phyloP scores from a whole-genome alignment of 352 stramenopile genomes.

The Albugo candida region DNA sequence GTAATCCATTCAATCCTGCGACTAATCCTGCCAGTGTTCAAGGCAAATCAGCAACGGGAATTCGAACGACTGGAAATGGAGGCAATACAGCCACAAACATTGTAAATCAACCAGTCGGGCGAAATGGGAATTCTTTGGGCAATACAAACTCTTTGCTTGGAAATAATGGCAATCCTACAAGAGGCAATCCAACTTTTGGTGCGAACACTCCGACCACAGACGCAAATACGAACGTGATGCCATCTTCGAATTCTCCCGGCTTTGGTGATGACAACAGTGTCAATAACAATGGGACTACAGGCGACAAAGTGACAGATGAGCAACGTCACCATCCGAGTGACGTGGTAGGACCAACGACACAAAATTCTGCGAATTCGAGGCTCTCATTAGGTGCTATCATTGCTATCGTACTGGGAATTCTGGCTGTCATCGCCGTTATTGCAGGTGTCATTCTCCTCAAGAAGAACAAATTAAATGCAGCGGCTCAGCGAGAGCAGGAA shows the following conservation, averaged over 20 bases:
- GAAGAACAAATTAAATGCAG: constrained; percentile 18
- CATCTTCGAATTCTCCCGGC: background rate
- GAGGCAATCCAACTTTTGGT: background rate
- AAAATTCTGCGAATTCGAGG: background rate
- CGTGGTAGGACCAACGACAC: background rate
- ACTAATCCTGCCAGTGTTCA: too few species aligned
- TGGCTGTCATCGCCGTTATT: constrained; percentile 49
- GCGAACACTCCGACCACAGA: background rate
- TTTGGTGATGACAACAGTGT: background rate
- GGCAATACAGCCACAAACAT: constrained; percentile 4
- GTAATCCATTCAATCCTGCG: too few species aligned
- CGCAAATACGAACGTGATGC: background rate
- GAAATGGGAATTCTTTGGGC: constrained; percentile 3
- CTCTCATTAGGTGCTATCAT: constrained; percentile 24
- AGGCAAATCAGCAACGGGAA: background rate
- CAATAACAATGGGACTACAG: constrained; percentile 1
- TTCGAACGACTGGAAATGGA: constrained; percentile 1
- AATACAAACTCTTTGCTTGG: background rate
- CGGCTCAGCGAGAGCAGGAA: too few species aligned
- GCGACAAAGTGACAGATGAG: background rate
- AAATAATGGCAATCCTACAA: background rate
- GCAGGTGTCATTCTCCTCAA: constrained; percentile 38
- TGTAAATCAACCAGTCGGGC: constrained; percentile 9
- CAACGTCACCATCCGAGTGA: constrained; percentile 12
- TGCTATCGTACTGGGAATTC: constrained; percentile 37